phyloP scores from a whole-genome alignment of 768 basidiomycete species.

The Leccinum rimulosum region DNA sequence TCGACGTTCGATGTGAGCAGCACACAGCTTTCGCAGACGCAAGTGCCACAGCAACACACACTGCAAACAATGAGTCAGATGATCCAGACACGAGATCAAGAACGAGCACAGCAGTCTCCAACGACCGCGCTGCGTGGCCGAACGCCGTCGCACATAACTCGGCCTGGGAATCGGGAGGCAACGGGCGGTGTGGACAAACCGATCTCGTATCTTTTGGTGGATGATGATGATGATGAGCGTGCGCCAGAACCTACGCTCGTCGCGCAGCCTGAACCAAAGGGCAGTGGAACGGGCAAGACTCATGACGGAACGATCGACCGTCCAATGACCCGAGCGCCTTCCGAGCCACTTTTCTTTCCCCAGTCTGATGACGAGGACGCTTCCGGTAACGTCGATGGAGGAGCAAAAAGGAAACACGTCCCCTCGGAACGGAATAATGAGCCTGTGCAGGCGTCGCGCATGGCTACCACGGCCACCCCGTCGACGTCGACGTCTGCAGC shows the following conservation, averaged over 20 bases:
- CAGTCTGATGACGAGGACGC: constrained; percentile 18
- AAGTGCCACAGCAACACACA: not conserved
- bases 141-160: not conserved
- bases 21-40: constrained; percentile 20
- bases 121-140: not conserved
- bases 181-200: not conserved
- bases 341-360: constrained; percentile 28
- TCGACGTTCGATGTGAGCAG: constrained; percentile 62
- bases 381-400: not conserved
- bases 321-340: constrained; percentile 11
- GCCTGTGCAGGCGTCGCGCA: not conserved
- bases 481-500: not conserved
- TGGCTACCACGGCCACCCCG: not conserved
- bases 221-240: not conserved
- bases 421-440: not conserved
- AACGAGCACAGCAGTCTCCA: constrained; percentile 1
- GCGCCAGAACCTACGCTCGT: constrained; percentile 21
- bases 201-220: constrained; percentile 6
- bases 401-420: not conserved
- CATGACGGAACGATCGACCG: not conserved
- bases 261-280: constrained; percentile 8
- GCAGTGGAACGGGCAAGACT: not conserved
- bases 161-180: not conserved
- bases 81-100: not conserved
- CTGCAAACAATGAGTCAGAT: constrained; percentile 4